phyloP scores from a whole-genome alignment of 176 grass and related monocot species.

The Elaeis guineensis region DNA sequence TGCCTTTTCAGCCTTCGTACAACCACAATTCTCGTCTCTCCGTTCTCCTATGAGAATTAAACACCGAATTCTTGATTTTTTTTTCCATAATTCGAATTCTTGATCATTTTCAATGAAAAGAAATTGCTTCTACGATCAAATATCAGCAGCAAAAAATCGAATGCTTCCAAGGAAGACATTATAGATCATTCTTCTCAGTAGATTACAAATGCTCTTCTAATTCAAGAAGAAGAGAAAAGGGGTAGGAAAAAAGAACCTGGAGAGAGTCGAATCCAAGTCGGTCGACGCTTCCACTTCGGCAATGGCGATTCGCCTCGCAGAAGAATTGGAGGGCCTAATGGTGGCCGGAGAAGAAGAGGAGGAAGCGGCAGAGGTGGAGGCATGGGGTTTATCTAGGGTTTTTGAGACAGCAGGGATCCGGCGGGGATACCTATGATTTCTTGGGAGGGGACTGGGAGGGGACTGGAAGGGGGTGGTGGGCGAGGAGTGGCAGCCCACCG shows the following conservation, averaged over 20 bases:
- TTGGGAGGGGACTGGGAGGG: slow-evolving; percentile 25
- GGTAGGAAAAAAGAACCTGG: slow-evolving; percentile 29
- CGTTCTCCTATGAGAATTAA: no score
- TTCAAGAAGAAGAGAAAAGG: background rate
- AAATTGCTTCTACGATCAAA: no score
- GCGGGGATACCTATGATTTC: background rate
- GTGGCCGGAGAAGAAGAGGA: slow-evolving; percentile 4
- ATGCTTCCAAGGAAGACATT: no score
- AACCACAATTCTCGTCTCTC: no score
- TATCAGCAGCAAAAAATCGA: no score
- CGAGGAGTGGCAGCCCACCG: no score
- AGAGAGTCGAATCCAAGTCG: slow-evolving; percentile 45
- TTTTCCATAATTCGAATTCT: no score
- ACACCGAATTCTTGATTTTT: no score
- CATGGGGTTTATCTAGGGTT: slow-evolving; percentile 28
- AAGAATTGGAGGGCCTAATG: slow-evolving; percentile 13
- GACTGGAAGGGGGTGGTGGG: slow-evolving; percentile 31
- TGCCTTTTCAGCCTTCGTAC: no score
- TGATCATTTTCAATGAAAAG: no score
- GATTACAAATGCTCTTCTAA: background rate
- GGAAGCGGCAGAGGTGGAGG: slow-evolving; percentile 4
- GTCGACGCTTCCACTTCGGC: slow-evolving; percentile 39
- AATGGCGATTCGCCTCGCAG: slow-evolving; percentile 53
- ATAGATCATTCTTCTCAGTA: no score
- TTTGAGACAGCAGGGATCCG: slow-evolving; percentile 2